These are phyloP conservation scores for Aspergillus aculeatinus DNA, from an alignment of 2,329 filamentous ascomycete species.

Conservation along the genomic window DNA sequence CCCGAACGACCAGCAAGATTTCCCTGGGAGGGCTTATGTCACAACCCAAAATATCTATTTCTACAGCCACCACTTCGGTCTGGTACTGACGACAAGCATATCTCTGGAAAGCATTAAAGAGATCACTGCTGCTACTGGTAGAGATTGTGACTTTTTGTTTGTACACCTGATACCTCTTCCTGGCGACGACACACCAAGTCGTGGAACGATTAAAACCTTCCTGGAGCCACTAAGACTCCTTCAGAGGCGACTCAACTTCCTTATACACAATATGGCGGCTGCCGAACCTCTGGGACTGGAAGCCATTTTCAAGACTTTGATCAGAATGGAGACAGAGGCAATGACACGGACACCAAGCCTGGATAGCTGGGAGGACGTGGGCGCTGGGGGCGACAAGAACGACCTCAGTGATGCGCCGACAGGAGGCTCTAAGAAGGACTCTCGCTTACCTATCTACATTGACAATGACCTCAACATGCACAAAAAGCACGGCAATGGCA, in stretches of 20 bases:
- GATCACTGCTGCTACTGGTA: slow-evolving; percentile 83
- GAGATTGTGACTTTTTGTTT: slow-evolving; percentile 90
- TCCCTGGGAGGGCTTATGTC: slow-evolving; percentile 83
- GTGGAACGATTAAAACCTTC: slow-evolving; percentile 89
- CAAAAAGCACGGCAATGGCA: slow-evolving; percentile 35
- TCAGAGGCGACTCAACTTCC: slow-evolving; percentile 77
- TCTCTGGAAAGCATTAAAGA: slow-evolving; percentile 76
- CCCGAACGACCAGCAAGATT: slow-evolving; percentile 70
- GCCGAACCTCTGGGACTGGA: slow-evolving; percentile 68
- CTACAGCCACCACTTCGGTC: slow-evolving; percentile 89
- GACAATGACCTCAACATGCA: slow-evolving; percentile 60
- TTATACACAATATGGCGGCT: slow-evolving; percentile 76
- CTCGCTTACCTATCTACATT: slow-evolving; percentile 60
- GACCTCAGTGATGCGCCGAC: slow-evolving; percentile 35
- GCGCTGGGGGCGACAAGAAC: slow-evolving; percentile 61
- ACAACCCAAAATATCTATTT: slow-evolving; percentile 89
- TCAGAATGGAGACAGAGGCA: slow-evolving; percentile 68
- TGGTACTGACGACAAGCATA: slow-evolving; percentile 79
- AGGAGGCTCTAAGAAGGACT: slow-evolving; percentile 47
- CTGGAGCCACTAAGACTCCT: slow-evolving; percentile 81
- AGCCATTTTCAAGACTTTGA: slow-evolving; percentile 68
- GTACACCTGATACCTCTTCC: slow-evolving; percentile 70
- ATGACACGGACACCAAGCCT: slow-evolving; percentile 67
- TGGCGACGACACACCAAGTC: slow-evolving; percentile 63
- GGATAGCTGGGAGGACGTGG: slow-evolving; percentile 89